Evolutionary conservation across 2,329 filamentous ascomycete species (phyloP), one percentile per base, ranked within the genome.

Genomic region (Ceratocystis cubensis): DNA sequence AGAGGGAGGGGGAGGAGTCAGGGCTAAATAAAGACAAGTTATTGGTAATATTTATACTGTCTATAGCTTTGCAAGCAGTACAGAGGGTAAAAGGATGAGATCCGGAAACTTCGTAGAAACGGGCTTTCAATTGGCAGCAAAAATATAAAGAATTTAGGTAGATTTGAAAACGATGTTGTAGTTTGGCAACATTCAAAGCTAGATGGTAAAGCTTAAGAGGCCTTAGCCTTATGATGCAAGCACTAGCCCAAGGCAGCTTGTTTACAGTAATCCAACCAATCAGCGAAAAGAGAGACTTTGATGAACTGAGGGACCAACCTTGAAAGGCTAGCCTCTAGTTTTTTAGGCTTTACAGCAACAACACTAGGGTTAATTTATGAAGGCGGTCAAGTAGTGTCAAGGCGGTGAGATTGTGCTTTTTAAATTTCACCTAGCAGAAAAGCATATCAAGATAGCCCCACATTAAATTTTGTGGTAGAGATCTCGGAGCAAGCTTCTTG

Each of bases 381-480:
- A 25, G 37, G 64, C 64, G 64, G 64, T 65, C 20, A 61, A 33
- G 8, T 2, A 10, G 10, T 3, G 8, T 3, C 20, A 65, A 65
- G 37, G 28, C 64, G 64, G 64, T 65, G 41, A 65, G n/a, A n/a
- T 2, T 1, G 20, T 1, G 8, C 6, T 4, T 48, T 46, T 25
- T 3, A 5, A 28, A 37, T 65, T 33, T 20, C 37, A 44, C 64
- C 53, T 6, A 5, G 53, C 64, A 65, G 25, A 61, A 45, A 20
- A 25, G 6, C 6, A 61, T 61, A 65, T 65, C 41, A 22, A 17
- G 15, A n/a, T 33, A 2, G 64, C 33, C 64, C 64, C 64, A 65
- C 25, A 59, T 65, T 65, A 65, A 65, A 65, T 65, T 65, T 65
- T 65, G 53, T 53, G 64, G 61, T 61, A 61, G 50, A 37, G 41